Conservation (phyloP, 306 rosid species). For the Cercis canadensis region DNA sequence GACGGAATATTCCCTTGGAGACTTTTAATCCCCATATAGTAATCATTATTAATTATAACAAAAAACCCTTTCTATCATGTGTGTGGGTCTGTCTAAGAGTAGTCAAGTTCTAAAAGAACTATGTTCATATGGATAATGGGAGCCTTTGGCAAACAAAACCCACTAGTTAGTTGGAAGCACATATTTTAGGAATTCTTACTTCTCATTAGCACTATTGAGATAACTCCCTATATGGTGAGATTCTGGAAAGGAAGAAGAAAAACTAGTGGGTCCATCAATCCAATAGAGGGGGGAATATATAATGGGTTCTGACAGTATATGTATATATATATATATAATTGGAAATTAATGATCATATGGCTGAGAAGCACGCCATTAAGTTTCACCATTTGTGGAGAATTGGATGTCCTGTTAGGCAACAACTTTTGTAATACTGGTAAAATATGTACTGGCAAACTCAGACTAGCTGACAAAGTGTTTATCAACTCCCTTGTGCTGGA, state of each 20-base stretch:
- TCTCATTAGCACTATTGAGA: neutral
- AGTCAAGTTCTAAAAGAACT: neutral
- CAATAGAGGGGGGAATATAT: neutral
- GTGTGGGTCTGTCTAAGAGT: too few relatives aligned
- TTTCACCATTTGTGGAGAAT: slow-evolving; percentile 28
- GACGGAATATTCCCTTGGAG: too few relatives aligned
- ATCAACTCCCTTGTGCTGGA: neutral
- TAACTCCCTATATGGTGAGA: neutral
- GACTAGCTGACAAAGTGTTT: slow-evolving; percentile 3
- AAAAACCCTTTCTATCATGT: too few relatives aligned
- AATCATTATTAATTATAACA: too few relatives aligned
- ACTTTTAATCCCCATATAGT: too few relatives aligned
- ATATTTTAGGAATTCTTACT: neutral
- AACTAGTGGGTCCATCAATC: slow-evolving; percentile 6
- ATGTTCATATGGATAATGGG: neutral
- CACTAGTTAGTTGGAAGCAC: too few relatives aligned
- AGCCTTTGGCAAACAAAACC: neutral
- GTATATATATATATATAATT: neutral
- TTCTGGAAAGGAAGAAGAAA: too few relatives aligned
- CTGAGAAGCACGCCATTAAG: slow-evolving; percentile 18
- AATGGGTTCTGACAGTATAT: slow-evolving; percentile 21
- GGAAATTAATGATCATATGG: slow-evolving; percentile 24
- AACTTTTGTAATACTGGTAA: neutral
- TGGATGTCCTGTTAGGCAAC: slow-evolving; percentile 32
- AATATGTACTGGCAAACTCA: neutral